A percentile compares a stretch with the other conserved stretches of the same genome.
Evolutionary conservation across 495 filamentous ascomycete genomes (phyloP).

Genomic region (Penicillium subrubescens): DNA sequence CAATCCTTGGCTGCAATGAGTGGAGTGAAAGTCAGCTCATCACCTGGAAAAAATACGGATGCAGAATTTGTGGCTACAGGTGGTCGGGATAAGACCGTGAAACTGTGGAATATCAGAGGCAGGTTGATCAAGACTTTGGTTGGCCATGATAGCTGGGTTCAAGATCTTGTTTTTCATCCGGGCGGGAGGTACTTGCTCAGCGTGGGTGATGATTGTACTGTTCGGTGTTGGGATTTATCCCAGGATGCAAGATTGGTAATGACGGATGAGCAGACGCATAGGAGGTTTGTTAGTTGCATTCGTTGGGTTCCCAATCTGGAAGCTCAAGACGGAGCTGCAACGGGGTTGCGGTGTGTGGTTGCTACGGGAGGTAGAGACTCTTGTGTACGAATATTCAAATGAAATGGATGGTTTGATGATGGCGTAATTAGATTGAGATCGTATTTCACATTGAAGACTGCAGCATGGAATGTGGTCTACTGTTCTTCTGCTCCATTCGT

Average conservation of each 20-base stretch:
- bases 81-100: constrained; percentile 84
- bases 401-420: neutral
- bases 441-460: too few relatives aligned
- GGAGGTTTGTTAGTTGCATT: constrained; percentile 81
- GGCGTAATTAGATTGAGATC: too few relatives aligned
- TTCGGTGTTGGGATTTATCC: constrained; percentile 90
- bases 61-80: constrained; percentile 90
- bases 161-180: constrained; percentile 82
- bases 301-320: constrained; percentile 78
- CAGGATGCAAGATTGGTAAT: constrained; percentile 87
- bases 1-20: constrained; percentile 65
- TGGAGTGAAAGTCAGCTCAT: constrained; percentile 70
- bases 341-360: constrained; percentile 3
- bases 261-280: constrained; percentile 69
- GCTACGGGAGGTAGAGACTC: constrained; percentile 3
- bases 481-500: neutral
- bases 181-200: constrained; percentile 87
- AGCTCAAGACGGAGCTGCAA: constrained; percentile 12
- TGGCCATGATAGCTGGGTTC: constrained; percentile 95
- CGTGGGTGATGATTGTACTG: constrained; percentile 81
- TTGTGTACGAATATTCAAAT: constrained; percentile 3
- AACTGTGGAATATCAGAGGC: constrained; percentile 82
- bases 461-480: too few relatives aligned
- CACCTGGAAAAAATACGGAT: constrained; percentile 51
- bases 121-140: constrained; percentile 82